These are phyloP conservation scores for Ophiostoma montium DNA, from an alignment of 2,329 filamentous ascomycete species.

Conservation along the genomic window DNA sequence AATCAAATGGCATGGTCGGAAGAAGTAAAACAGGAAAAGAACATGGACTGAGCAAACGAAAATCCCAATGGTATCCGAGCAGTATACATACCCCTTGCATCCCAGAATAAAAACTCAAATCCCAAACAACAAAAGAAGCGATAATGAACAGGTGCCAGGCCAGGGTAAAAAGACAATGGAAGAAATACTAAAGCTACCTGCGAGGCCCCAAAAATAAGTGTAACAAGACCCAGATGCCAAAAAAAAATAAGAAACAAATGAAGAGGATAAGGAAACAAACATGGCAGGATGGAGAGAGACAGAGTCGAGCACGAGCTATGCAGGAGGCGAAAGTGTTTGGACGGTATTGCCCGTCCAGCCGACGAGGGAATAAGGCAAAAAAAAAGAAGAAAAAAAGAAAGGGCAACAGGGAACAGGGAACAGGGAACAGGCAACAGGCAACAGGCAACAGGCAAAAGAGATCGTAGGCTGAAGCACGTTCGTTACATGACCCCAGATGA, in stretches of 20 bases:
- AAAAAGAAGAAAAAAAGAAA: background rate
- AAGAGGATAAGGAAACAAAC: too few species aligned
- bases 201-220: background rate
- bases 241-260: background rate
- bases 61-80: background rate
- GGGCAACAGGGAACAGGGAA: too few species aligned
- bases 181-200: background rate
- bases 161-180: background rate
- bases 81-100: background rate
- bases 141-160: background rate
- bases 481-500: constrained; percentile 22
- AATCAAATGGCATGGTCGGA: too few species aligned
- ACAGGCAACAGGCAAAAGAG: too few species aligned
- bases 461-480: too few species aligned
- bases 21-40: too few species aligned
- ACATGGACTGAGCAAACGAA: background rate
- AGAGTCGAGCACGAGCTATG: too few species aligned
- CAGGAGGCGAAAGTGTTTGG: too few species aligned
- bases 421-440: too few species aligned
- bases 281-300: background rate
- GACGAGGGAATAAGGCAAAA: background rate
- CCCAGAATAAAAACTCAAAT: background rate
- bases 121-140: background rate
- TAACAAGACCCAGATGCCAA: background rate
- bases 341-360: too few species aligned